Evolutionary conservation across 2,329 filamentous ascomycete genomes (phyloP).

Genomic region (Xylaria sp.): DNA sequence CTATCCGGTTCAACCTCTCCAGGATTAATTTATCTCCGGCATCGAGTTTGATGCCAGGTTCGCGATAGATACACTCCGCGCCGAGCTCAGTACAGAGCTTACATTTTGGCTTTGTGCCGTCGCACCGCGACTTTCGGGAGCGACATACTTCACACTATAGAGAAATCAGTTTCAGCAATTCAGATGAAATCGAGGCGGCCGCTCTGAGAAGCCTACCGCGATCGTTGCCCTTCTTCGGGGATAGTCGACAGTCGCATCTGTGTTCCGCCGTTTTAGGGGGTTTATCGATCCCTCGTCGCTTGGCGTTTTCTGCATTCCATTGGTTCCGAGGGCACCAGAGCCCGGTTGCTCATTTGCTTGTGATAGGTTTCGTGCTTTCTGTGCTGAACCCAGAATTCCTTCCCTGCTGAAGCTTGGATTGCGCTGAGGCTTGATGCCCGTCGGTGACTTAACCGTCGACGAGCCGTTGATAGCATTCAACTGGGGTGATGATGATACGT

Average conservation of each 20-base stretch:
- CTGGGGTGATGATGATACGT: slow-evolving; percentile 60
- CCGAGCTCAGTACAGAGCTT: slow-evolving; percentile 85
- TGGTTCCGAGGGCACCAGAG: slow-evolving; percentile 42
- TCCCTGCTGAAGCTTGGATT: slow-evolving; percentile 65
- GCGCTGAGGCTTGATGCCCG: slow-evolving; percentile 59
- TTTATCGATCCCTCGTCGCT: slow-evolving; percentile 62
- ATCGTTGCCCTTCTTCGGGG: slow-evolving; percentile 73
- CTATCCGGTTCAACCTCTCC: slow-evolving; percentile 80
- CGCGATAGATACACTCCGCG: slow-evolving; percentile 84
- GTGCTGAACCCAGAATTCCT: slow-evolving; percentile 63
- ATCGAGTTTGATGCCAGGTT: slow-evolving; percentile 87
- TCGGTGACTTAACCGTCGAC: slow-evolving; percentile 63
- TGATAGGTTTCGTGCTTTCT: slow-evolving; percentile 66
- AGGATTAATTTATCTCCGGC: slow-evolving; percentile 88
- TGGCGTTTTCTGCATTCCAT: slow-evolving; percentile 58
- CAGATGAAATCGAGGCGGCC: slow-evolving; percentile 1
- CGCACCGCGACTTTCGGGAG: slow-evolving; percentile 81
- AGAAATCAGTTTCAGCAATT: slow-evolving; percentile 32
- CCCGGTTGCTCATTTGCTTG: slow-evolving; percentile 62
- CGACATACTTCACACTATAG: slow-evolving; percentile 82
- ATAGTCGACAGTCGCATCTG: slow-evolving; percentile 71
- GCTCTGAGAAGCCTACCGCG: slow-evolving; percentile 62
- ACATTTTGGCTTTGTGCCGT: slow-evolving; percentile 84
- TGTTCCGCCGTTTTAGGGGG: slow-evolving; percentile 70
- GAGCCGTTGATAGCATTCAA: slow-evolving; percentile 57